A percentile compares a stretch with the other conserved stretches of the same genome.
Conservation (phyloP, 805 yeast genomes). For the Pichia membranifaciens region DNA sequence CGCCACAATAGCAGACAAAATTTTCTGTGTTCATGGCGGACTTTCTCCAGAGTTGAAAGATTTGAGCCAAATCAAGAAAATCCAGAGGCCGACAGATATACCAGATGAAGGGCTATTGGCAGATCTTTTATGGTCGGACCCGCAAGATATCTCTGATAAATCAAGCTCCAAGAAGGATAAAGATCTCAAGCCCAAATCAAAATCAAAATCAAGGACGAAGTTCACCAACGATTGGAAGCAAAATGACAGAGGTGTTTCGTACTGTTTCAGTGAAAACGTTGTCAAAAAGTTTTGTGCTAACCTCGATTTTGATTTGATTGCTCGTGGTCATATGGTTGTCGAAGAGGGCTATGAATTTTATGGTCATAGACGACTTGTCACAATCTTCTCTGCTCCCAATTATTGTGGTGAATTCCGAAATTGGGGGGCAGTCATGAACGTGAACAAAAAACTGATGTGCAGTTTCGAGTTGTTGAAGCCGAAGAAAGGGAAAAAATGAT, state of each 20-base stretch:
- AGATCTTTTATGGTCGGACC: conserved; percentile 81
- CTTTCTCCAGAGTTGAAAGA: conserved; percentile 64
- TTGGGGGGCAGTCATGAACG: conserved; percentile 77
- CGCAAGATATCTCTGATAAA: conserved; percentile 38
- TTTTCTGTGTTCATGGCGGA: conserved; percentile 65
- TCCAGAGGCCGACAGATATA: conserved; percentile 76
- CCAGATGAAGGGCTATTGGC: conserved; percentile 76
- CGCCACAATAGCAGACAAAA: conserved; percentile 54
- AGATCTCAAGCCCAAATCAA: too few species aligned
- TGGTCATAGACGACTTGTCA: conserved; percentile 65
- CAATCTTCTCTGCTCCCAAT: conserved; percentile 78
- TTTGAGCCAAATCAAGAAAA: conserved; percentile 62
- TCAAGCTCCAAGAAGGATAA: neutral
- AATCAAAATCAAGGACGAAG: neutral
- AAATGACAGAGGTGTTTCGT: conserved; percentile 80
- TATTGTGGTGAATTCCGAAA: conserved; percentile 78
- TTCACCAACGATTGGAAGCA: conserved; percentile 56
- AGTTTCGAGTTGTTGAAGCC: conserved; percentile 53
- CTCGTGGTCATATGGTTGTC: conserved; percentile 85
- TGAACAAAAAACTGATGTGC: conserved; percentile 60
- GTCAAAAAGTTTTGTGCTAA: conserved; percentile 62
- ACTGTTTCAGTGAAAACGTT: conserved; percentile 66
- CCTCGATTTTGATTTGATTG: conserved; percentile 70
- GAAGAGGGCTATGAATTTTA: conserved; percentile 86
- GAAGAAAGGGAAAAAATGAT: conserved; percentile 5